These are phyloP conservation scores for Pleurotus djamor DNA, from an alignment of 768 basidiomycete species.

Conservation along the genomic window DNA sequence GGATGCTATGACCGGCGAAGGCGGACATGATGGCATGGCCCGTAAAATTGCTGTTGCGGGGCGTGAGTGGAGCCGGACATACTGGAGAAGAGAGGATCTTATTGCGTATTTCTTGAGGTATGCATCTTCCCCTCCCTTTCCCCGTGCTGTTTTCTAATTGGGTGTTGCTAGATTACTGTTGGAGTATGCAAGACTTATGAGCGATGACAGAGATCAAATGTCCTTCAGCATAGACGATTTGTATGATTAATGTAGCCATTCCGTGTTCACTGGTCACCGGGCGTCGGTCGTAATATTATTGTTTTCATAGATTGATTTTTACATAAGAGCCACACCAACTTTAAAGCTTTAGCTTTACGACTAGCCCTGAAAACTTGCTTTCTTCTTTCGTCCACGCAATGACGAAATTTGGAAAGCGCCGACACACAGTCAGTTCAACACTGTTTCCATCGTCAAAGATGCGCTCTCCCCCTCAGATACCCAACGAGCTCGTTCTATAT, in stretches of 20 bases:
- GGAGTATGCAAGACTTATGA: slow-evolving; percentile 42
- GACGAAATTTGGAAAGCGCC: no score
- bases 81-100: slow-evolving; percentile 47
- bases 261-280: no score
- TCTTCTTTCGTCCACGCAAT: no score
- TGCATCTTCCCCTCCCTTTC: not conserved
- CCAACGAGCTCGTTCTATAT: not conserved
- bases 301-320: no score
- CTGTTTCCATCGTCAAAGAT: not conserved
- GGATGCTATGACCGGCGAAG: slow-evolving; percentile 44
- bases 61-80: slow-evolving; percentile 37
- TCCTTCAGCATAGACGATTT: slow-evolving; percentile 15
- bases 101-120: slow-evolving; percentile 44
- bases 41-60: slow-evolving; percentile 48
- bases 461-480: not conserved
- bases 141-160: not conserved
- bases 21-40: slow-evolving; percentile 60
- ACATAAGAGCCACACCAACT: no score
- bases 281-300: not conserved
- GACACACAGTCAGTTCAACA: no score
- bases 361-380: no score
- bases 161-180: slow-evolving; percentile 30
- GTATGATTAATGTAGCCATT: not conserved
- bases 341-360: no score
- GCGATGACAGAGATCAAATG: slow-evolving; percentile 35